Evolutionary conservation across 768 basidiomycete genomes (phyloP), one percentile per base, ranked within the genome.

Genomic region (Pleurotus salmoneostramineus): DNA sequence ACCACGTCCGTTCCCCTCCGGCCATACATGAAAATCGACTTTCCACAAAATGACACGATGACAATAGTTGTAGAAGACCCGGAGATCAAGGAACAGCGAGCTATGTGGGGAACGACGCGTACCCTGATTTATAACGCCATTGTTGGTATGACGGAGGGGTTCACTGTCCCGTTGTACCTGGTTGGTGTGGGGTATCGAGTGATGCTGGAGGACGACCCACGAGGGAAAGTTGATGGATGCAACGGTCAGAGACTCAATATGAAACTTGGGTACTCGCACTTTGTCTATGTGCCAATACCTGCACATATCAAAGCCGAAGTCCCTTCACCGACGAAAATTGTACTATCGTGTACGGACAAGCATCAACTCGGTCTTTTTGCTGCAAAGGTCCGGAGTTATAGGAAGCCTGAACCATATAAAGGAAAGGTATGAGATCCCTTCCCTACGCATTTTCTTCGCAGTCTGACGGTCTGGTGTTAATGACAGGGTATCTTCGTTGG

Each of bases 131-230:
- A 81, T 62, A 98, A 98, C 68, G 95, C 95, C 12, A 83, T 99
- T 61, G 79, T 75, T 11, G 96, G 96, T 44, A 93, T 98, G 79
- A 89, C 92, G 4, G 83, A 87, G 59, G 95, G 95, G 3, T 98
- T 92, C 74, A 81, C 80, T 0, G 79, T 92, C 6, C 87, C 93
- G 11, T 71, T 99, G 12, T 88, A 88, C 66, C 83, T 99, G 61
- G 95, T 98, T 61, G 96, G 96, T 14, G 94, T 99, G 35, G 95
- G 96, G 1, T 99, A 93, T 75, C 82, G 96, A 66, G 95, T 88
- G 6, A 84, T 84, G 2, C 71, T 98, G 58, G 96, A 99, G 74
- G 81, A 83, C 7, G 89, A 91, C 66, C 89, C 91, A 15, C 72
- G 87, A 34, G 87, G 80, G 27, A 78, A 77, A 52, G 61, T 72